Conservation (phyloP, 1,284 basidiomycete species). For the Meripilus lineatus region DNA sequence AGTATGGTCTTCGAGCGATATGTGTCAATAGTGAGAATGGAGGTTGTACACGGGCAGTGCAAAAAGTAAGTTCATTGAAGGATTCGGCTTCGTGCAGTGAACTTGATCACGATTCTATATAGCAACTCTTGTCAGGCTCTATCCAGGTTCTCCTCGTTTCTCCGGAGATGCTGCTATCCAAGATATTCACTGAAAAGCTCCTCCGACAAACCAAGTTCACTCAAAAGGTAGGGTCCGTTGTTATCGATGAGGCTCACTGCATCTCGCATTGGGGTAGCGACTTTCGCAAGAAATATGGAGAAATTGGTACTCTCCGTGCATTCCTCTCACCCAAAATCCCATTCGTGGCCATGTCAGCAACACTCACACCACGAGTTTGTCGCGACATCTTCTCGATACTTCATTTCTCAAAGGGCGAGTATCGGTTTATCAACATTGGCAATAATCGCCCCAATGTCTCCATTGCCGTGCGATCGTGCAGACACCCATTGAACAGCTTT, state of each 20-base stretch:
- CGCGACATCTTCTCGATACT: slow-evolving; percentile 30
- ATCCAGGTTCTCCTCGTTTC: slow-evolving; percentile 34
- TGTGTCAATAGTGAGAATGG: slow-evolving; percentile 32
- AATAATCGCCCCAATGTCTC: slow-evolving; percentile 38
- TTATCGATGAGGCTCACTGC: slow-evolving; percentile 32
- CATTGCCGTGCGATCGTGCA: slow-evolving; percentile 31
- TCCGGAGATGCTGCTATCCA: slow-evolving; percentile 34
- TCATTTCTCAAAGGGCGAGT: slow-evolving; percentile 17
- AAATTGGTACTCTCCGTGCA: slow-evolving; percentile 29
- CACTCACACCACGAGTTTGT: slow-evolving; percentile 25
- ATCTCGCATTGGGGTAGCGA: slow-evolving; percentile 37
- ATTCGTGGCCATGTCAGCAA: too few relatives aligned
- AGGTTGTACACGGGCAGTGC: slow-evolving; percentile 16
- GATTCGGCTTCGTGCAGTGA: background rate
- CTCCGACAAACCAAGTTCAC: slow-evolving; percentile 27
- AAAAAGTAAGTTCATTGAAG: slow-evolving; percentile 17
- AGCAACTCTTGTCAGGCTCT: slow-evolving; percentile 27
- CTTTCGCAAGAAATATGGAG: slow-evolving; percentile 36
- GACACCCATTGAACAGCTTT: slow-evolving; percentile 31
- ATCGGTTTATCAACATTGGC: slow-evolving; percentile 19
- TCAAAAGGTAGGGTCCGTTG: slow-evolving; percentile 23
- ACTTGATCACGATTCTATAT: background rate
- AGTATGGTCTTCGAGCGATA: slow-evolving; percentile 25
- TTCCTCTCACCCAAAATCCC: slow-evolving; percentile 30
- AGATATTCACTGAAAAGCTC: slow-evolving; percentile 27